Evolutionary conservation across 352 stramenopile genomes (phyloP), one percentile per base, ranked within the genome.

Genomic region (Pythium graminicola): DNA sequence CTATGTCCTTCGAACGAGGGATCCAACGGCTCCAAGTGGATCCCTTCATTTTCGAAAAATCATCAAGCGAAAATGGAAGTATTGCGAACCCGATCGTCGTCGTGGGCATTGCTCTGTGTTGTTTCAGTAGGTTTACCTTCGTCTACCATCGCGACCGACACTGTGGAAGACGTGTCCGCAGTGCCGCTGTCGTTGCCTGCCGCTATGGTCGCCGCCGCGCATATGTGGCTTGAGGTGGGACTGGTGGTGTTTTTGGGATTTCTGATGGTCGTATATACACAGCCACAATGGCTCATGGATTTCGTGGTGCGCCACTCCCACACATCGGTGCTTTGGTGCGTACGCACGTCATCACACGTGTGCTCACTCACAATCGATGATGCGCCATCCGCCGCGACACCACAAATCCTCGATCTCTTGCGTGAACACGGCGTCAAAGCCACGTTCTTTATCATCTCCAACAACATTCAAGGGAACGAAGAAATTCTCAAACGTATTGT

Each of bases 371-470:
- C 83, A 7, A 82, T 93, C 40, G 83, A 93, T 56, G 83, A 93
- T 48, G 75, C 73, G 33, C 83, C 83, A 48, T 89, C 80, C 16
- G 41, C 72, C 6, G 60, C 54, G 24, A 93, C 83, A 26, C 55
- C 73, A 24, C 64, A 66, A 38, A 82, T 93, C 42, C 81, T 93
- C 20, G 83, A 93, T 32, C 60, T 89, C 17, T 62, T 93, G 39
- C 68, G 65, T 16, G 57, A 77, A 26, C 52, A 86, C 61, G 64
- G 67, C 24, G 66, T 90, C 36, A 80, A 76, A 36, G 83, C 83
- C 44, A 91, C 82, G 45, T 93, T 93, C 64, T 93, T 93, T 55
- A 73, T 93, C 67, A 93, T 93, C 66, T 86, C 78, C 2, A 58
- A 65, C 50, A 68, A 81, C 45, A 86, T 91, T 33, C 52, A 61